A percentile compares a stretch with the other conserved stretches of the same genome.
Conservation (phyloP, 78 protist species). For the Pigoraptor vietnamica region DNA sequence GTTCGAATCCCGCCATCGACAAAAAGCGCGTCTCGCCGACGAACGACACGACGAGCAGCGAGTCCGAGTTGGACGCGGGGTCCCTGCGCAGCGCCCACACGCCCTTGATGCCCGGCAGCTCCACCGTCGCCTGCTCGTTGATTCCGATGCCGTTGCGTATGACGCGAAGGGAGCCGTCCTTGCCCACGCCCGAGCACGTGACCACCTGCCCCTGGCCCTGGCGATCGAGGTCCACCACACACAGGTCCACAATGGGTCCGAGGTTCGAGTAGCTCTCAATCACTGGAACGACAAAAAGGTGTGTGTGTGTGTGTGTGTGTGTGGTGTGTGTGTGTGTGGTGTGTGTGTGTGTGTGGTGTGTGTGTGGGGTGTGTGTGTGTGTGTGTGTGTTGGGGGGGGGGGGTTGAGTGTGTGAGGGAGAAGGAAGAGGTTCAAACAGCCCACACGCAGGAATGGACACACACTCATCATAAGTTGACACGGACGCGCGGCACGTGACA, state of each 20-base stretch:
- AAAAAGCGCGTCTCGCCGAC: slow-evolving; percentile 62
- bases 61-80: not conserved
- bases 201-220: slow-evolving; percentile 85
- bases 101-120: slow-evolving; percentile 76
- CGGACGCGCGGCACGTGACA: not conserved
- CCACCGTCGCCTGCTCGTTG: slow-evolving; percentile 74
- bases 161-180: slow-evolving; percentile 82
- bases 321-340: not conserved
- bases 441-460: not conserved
- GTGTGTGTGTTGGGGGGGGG: too few species aligned
- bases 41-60: slow-evolving; percentile 63
- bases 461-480: not conserved
- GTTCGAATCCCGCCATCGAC: slow-evolving; percentile 63
- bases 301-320: not conserved
- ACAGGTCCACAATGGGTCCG: slow-evolving; percentile 81
- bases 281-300: not conserved
- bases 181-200: slow-evolving; percentile 77
- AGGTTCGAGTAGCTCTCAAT: slow-evolving; percentile 65
- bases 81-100: slow-evolving; percentile 49
- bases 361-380: not conserved
- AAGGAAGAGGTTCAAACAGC: too few species aligned
- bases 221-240: slow-evolving; percentile 70
- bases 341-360: not conserved
- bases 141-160: slow-evolving; percentile 88
- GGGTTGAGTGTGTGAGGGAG: too few species aligned